Conservation (phyloP, 2,329 filamentous ascomycete species). For the Xylaria multiplex region DNA sequence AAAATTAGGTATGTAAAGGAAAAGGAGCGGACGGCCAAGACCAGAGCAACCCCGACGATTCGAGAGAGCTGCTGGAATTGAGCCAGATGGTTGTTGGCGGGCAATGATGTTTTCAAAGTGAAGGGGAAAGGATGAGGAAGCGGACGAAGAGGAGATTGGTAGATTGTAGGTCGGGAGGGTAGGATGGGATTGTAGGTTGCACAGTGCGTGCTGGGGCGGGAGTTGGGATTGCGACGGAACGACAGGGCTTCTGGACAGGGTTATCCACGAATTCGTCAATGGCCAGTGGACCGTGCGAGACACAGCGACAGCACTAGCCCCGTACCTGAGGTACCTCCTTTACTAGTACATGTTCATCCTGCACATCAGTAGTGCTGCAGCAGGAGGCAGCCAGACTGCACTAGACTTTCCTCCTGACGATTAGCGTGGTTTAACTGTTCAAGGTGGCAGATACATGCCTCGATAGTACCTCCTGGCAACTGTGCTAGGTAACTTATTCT, state of each 20-base stretch:
- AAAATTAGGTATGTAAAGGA: slow-evolving; percentile 42
- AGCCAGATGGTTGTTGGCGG: slow-evolving; percentile 55
- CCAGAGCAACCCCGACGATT: slow-evolving; percentile 61
- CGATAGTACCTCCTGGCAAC: no score
- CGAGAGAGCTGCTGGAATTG: slow-evolving; percentile 65
- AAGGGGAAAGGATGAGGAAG: slow-evolving; percentile 40
- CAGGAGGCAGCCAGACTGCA: not conserved
- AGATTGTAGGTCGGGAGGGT: slow-evolving; percentile 23
- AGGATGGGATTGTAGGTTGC: slow-evolving; percentile 34
- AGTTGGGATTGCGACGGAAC: slow-evolving; percentile 26
- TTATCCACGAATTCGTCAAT: not conserved
- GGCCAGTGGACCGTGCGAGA: slow-evolving; percentile 28
- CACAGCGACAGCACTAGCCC: slow-evolving; percentile 19
- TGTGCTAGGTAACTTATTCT: no score
- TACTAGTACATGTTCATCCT: slow-evolving; percentile 6
- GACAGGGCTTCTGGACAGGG: slow-evolving; percentile 8
- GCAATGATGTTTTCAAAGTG: slow-evolving; percentile 42
- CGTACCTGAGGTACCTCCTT: slow-evolving; percentile 14
- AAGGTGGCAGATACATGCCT: not conserved
- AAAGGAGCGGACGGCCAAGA: slow-evolving; percentile 70
- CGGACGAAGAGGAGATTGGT: slow-evolving; percentile 40
- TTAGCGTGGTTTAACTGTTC: slow-evolving; percentile 6
- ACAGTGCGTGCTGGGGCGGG: slow-evolving; percentile 29
- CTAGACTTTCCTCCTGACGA: slow-evolving; percentile 9
- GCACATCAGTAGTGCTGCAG: slow-evolving; percentile 25